phyloP scores from a whole-genome alignment of 352 stramenopile species.

The Pythium sukuiense region DNA sequence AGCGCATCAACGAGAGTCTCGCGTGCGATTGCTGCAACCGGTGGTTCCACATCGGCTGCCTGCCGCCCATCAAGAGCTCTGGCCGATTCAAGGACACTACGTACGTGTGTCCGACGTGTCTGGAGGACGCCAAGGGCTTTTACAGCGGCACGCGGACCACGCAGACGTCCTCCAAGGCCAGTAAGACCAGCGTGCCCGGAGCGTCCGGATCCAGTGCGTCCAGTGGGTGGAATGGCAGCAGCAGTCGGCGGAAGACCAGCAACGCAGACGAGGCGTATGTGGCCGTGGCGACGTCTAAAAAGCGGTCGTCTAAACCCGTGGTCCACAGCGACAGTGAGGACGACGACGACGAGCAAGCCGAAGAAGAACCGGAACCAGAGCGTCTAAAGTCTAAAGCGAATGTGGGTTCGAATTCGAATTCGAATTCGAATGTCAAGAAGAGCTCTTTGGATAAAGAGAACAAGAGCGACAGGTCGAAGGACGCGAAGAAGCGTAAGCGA shows the following conservation, averaged over 20 bases:
- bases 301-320: slow-evolving; percentile 31
- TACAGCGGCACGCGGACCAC: slow-evolving; percentile 49
- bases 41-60: slow-evolving; percentile 87
- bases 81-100: slow-evolving; percentile 84
- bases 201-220: neutral
- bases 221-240: slow-evolving; percentile 27
- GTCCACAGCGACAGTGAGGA: slow-evolving; percentile 33
- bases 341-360: slow-evolving; percentile 16
- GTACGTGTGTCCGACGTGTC: slow-evolving; percentile 82
- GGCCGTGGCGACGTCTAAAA: slow-evolving; percentile 21
- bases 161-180: slow-evolving; percentile 48
- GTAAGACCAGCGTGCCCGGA: slow-evolving; percentile 5
- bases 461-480: slow-evolving; percentile 2
- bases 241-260: slow-evolving; percentile 12
- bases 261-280: slow-evolving; percentile 13
- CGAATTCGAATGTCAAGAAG: slow-evolving; percentile 14
- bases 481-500: slow-evolving; percentile 24
- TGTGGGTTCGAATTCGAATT: slow-evolving; percentile 10
- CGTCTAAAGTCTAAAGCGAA: slow-evolving; percentile 17
- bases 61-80: slow-evolving; percentile 83
- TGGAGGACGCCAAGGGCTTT: slow-evolving; percentile 72
- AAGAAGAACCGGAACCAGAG: slow-evolving; percentile 10
- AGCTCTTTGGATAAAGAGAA: slow-evolving; percentile 11
- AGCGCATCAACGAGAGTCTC: slow-evolving; percentile 88
- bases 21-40: slow-evolving; percentile 87